phyloP scores from a whole-genome alignment of 106 monocot genomes.

The Acanthochlamys bracteata region DNA sequence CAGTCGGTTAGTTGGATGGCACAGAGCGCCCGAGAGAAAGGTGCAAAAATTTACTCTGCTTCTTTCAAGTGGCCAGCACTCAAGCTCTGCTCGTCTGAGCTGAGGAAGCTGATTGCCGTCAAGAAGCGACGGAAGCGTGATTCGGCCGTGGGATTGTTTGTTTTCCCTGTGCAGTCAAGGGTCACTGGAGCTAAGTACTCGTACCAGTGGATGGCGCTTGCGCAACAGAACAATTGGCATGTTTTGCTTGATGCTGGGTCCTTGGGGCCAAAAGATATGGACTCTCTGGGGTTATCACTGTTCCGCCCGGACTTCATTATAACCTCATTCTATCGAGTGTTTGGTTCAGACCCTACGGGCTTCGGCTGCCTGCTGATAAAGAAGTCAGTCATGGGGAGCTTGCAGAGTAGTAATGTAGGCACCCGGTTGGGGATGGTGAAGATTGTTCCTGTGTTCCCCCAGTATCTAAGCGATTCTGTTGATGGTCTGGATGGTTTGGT shows the following conservation, averaged over 20 bases:
- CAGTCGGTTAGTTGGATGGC: slow-evolving; percentile 92
- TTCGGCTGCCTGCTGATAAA: slow-evolving; percentile 93
- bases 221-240: slow-evolving; percentile 98
- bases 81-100: slow-evolving; percentile 69
- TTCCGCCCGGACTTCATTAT: slow-evolving; percentile 97
- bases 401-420: slow-evolving; percentile 69
- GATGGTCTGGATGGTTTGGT: slow-evolving; percentile 59
- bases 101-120: slow-evolving; percentile 62
- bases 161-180: slow-evolving; percentile 90
- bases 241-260: slow-evolving; percentile 95
- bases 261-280: slow-evolving; percentile 96
- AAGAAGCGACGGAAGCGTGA: slow-evolving; percentile 78
- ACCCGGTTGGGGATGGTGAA: slow-evolving; percentile 92
- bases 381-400: slow-evolving; percentile 74
- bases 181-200: slow-evolving; percentile 90
- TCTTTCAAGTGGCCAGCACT: slow-evolving; percentile 85
- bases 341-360: slow-evolving; percentile 80
- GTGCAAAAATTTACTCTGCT: slow-evolving; percentile 70
- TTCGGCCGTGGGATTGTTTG: slow-evolving; percentile 74
- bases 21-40: slow-evolving; percentile 80
- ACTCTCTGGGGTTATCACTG: slow-evolving; percentile 84
- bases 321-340: slow-evolving; percentile 91
- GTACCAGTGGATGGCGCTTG: slow-evolving; percentile 99
- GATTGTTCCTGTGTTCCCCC: slow-evolving; percentile 80
- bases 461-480: slow-evolving; percentile 83